Percentiles rank a stretch among this genome's conserved stretches.
These are phyloP conservation scores for Dioscorea cayenensis DNA, from an alignment of 116 monocot species.

Conservation along the genomic window DNA sequence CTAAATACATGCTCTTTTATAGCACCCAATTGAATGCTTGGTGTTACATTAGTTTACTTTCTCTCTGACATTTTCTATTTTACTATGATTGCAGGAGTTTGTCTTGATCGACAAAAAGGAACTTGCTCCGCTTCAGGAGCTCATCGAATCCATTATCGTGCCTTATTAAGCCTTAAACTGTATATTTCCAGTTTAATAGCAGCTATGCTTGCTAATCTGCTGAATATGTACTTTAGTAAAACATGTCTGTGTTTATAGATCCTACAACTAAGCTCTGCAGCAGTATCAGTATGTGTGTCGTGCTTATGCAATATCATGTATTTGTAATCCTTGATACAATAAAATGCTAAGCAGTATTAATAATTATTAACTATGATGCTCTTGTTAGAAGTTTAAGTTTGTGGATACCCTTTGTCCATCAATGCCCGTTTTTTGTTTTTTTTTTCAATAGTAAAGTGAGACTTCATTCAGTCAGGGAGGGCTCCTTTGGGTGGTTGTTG, in stretches of 20 bases:
- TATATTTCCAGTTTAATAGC: background rate
- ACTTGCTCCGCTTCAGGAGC: constrained; percentile 91
- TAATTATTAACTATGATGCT: background rate
- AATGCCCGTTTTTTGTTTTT: too few species aligned
- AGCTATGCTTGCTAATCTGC: background rate
- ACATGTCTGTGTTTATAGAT: background rate
- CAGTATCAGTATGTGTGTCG: background rate
- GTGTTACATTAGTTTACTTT: background rate
- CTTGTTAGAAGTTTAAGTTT: too few species aligned
- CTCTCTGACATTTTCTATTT: background rate
- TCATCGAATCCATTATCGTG: constrained; percentile 85
- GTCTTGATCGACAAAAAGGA: constrained; percentile 97
- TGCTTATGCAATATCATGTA: background rate
- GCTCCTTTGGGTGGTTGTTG: too few species aligned
- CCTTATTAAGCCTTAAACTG: constrained; percentile 38
- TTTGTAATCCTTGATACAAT: background rate
- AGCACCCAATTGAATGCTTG: too few species aligned
- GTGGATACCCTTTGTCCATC: too few species aligned
- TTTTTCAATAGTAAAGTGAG: too few species aligned
- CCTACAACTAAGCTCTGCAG: background rate
- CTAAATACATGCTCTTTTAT: too few species aligned
- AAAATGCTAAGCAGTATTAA: background rate
- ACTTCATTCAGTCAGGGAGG: too few species aligned
- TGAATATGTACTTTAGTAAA: background rate
- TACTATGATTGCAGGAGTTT: constrained; percentile 61